A percentile compares a stretch with the other conserved stretches of the same genome.
phyloP scores from a whole-genome alignment of 2,329 filamentous ascomycete genomes.

The Periconia sp. region DNA sequence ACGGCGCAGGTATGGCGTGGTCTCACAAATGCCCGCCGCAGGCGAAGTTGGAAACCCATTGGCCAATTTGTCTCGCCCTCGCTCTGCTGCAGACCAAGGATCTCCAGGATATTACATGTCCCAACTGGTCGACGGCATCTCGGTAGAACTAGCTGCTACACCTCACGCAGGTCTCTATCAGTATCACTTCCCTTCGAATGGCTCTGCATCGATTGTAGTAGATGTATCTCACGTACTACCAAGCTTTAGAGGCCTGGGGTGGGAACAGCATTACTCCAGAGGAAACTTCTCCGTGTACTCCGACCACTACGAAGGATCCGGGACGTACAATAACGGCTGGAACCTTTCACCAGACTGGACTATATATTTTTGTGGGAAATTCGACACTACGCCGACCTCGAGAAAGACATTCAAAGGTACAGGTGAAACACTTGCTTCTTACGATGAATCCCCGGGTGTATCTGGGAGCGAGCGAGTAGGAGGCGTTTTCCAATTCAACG shows the following conservation, averaged over 20 bases:
- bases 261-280: constrained; percentile 65
- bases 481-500: constrained; percentile 58
- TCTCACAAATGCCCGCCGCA: constrained; percentile 38
- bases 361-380: constrained; percentile 65
- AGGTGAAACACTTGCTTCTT: constrained; percentile 14
- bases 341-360: constrained; percentile 64
- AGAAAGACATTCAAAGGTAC: constrained; percentile 36
- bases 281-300: constrained; percentile 58
- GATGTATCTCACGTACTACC: constrained; percentile 67
- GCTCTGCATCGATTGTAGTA: constrained; percentile 54
- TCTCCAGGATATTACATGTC: constrained; percentile 65
- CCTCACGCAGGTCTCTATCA: constrained; percentile 60
- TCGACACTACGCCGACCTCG: constrained; percentile 46
- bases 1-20: constrained; percentile 28
- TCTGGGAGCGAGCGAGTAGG: constrained; percentile 37
- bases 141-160: constrained; percentile 61
- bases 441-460: constrained; percentile 25
- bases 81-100: constrained; percentile 54
- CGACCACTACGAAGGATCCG: constrained; percentile 61
- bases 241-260: constrained; percentile 61
- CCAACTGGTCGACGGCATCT: constrained; percentile 55
- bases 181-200: constrained; percentile 58
- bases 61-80: constrained; percentile 55
- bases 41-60: constrained; percentile 53
- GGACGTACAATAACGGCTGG: constrained; percentile 69